A percentile compares a stretch with the other conserved stretches of the same genome.
Evolutionary conservation across 2,329 filamentous ascomycete genomes (phyloP).

Genomic region (Neonectria magnoliae): DNA sequence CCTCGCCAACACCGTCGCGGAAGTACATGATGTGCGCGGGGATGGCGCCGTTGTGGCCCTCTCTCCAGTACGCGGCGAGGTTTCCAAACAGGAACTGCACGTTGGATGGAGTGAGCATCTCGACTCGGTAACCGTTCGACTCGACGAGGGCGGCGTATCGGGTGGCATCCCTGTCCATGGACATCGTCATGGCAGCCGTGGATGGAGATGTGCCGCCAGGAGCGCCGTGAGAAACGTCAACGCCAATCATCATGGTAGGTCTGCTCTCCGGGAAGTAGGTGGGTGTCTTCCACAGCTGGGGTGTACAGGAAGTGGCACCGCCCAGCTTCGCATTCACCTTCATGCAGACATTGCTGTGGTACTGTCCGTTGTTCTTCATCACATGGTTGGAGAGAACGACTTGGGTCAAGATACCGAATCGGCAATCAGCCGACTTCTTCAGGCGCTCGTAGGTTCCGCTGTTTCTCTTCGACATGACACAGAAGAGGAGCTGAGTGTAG

Average conservation of each 20-base stretch:
- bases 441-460: constrained; percentile 80
- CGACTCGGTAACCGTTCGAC: constrained; percentile 83
- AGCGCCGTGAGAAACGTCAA: constrained; percentile 87
- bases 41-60: constrained; percentile 51
- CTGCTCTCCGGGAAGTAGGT: constrained; percentile 55
- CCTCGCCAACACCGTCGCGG: constrained; percentile 90
- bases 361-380: constrained; percentile 76
- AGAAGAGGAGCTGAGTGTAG: constrained; percentile 80
- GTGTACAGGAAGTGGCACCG: constrained; percentile 72
- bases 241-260: constrained; percentile 84
- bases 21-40: constrained; percentile 89
- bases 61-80: constrained; percentile 73
- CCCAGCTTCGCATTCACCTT: constrained; percentile 98
- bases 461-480: constrained; percentile 79
- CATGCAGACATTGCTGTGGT: constrained; percentile 93
- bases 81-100: constrained; percentile 72
- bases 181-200: constrained; percentile 88
- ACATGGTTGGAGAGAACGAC: constrained; percentile 80
- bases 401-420: constrained; percentile 85
- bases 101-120: constrained; percentile 78
- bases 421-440: constrained; percentile 90
- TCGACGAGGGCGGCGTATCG: constrained; percentile 83
- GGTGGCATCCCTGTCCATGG: constrained; percentile 75
- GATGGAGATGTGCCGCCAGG: constrained; percentile 75
- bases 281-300: constrained; percentile 46